Percentiles rank a stretch among this genome's conserved stretches.
phyloP scores from a whole-genome alignment of 352 stramenopile species.

The Globisporangium iwayamae region DNA sequence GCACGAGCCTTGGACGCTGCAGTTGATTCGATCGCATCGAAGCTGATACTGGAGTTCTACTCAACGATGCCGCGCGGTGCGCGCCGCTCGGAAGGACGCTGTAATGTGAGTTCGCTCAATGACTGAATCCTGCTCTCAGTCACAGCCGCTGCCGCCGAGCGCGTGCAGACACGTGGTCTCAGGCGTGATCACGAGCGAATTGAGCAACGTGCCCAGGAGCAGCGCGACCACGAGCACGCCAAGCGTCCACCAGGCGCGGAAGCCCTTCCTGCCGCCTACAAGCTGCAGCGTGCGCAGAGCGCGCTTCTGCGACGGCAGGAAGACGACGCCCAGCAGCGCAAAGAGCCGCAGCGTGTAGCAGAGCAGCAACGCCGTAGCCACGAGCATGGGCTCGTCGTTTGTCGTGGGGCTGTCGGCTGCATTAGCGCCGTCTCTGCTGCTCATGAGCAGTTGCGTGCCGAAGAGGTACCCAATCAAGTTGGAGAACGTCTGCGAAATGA shows the following conservation, averaged over 20 bases:
- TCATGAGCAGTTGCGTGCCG: constrained; percentile 15
- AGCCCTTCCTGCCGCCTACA: constrained; percentile 11
- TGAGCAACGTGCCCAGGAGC: constrained; percentile 17
- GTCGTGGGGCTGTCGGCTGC: constrained; percentile 1
- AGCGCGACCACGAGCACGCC: constrained; percentile 19
- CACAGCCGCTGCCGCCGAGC: constrained; percentile 25
- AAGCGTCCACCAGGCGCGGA: constrained; percentile 23
- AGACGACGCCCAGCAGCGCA: constrained; percentile 22
- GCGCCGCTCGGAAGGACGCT: too few species aligned
- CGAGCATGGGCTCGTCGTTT: constrained; percentile 23
- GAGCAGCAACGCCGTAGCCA: constrained; percentile 26
- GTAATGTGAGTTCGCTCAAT: too few species aligned
- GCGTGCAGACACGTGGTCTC: constrained; percentile 29
- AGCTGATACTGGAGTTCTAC: too few species aligned
- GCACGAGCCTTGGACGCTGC: too few species aligned
- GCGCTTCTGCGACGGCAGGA: constrained; percentile 21
- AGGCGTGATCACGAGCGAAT: constrained; percentile 26
- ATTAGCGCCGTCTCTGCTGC: constrained; percentile 5
- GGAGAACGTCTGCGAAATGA: constrained; percentile 24
- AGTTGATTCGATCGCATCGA: too few species aligned
- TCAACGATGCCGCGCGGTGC: too few species aligned
- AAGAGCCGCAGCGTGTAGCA: constrained; percentile 26
- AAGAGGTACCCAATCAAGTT: constrained; percentile 21
- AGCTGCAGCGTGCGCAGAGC: constrained; percentile 11
- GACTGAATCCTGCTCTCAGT: background rate